These are phyloP conservation scores for Asterionellopsis glacialis DNA, from an alignment of 108 stramenopile species.

Conservation along the genomic window DNA sequence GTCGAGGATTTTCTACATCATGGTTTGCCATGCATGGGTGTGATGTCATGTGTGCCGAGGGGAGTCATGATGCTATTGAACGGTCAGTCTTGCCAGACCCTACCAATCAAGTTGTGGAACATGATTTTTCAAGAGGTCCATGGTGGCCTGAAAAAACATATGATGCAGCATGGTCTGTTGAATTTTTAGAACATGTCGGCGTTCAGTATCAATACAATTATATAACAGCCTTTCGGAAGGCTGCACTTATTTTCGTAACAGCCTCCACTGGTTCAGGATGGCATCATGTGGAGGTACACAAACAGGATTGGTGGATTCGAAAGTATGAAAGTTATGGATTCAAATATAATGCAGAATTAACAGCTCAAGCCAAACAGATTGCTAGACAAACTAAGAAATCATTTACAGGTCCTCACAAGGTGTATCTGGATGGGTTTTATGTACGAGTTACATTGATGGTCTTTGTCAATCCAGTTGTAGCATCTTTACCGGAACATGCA, in stretches of 20 bases:
- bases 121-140: conserved; percentile 53
- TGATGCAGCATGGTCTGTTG: conserved; percentile 66
- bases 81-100: conserved; percentile 36
- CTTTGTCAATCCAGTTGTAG: conserved; percentile 26
- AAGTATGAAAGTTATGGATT: conserved; percentile 63
- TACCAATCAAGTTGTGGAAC: conserved; percentile 36
- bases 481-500: conserved; percentile 18
- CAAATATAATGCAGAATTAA: conserved; percentile 34
- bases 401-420: no score
- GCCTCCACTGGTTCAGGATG: conserved; percentile 60
- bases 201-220: conserved; percentile 76
- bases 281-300: conserved; percentile 69
- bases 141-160: conserved; percentile 68
- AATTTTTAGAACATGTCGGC: conserved; percentile 42
- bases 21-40: conserved; percentile 59
- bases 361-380: conserved; percentile 17
- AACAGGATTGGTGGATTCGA: conserved; percentile 64
- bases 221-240: conserved; percentile 67
- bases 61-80: conserved; percentile 55
- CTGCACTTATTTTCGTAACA: conserved; percentile 78
- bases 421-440: neutral
- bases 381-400: no score
- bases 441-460: conserved; percentile 11
- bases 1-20: conserved; percentile 41
- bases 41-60: conserved; percentile 56